These are phyloP conservation scores for Plasmodium adleri DNA, from an alignment of 169 alveolate species.

Conservation along the genomic window DNA sequence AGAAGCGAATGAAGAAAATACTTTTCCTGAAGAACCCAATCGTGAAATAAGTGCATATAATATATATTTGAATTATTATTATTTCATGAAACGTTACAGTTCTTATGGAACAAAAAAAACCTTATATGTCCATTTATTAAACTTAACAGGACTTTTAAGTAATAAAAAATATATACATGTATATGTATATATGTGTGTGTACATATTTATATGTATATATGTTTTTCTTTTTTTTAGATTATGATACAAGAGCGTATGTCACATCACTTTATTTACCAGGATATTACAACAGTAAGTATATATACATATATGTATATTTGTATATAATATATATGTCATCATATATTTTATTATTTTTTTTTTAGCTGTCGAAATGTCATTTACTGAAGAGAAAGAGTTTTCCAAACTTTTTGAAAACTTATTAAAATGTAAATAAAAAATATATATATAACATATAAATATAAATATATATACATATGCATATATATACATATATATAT, in stretches of 20 bases:
- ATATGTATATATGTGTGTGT: not conserved
- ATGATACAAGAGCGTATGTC: conserved; percentile 27
- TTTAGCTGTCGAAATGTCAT: conserved; percentile 36
- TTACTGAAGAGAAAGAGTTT: conserved; percentile 6
- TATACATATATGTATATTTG: not conserved
- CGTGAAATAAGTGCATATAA: too few species aligned
- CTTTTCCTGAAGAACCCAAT: too few species aligned
- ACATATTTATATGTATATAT: not conserved
- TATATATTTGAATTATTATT: too few species aligned
- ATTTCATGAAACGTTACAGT: too few species aligned
- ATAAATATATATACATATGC: too few species aligned
- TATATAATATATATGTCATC: not conserved
- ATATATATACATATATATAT: too few species aligned
- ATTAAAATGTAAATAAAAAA: too few species aligned
- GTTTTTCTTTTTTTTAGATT: conserved; percentile 11
- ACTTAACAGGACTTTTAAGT: conserved; percentile 50
- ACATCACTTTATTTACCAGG: conserved; percentile 44
- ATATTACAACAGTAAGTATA: conserved; percentile 28
- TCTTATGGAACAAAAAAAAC: too few species aligned
- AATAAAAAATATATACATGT: too few species aligned
- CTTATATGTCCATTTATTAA: too few species aligned
- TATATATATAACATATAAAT: too few species aligned
- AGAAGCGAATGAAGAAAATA: too few species aligned
- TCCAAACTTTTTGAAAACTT: conserved; percentile 11
- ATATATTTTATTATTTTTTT: not conserved